Conservation (phyloP, 2,329 filamentous ascomycete genomes). For the Fusarium liriodendri region DNA sequence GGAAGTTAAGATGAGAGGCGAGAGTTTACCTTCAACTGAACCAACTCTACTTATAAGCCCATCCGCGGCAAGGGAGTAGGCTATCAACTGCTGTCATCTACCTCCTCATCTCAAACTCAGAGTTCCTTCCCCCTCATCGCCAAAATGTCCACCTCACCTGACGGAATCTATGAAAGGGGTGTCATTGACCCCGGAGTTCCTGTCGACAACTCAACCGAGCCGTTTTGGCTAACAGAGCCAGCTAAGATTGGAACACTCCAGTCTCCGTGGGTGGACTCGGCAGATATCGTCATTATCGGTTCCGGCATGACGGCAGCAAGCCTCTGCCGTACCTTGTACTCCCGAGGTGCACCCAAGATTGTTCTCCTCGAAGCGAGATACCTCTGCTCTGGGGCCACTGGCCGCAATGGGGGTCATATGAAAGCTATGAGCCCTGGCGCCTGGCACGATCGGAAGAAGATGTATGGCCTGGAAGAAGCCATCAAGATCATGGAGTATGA, state of each 20-base stretch:
- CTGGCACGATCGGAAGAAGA: slow-evolving; percentile 18
- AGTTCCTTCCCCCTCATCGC: not conserved
- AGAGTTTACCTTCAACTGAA: not conserved
- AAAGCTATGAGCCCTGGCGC: slow-evolving; percentile 29
- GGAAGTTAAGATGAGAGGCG: not conserved
- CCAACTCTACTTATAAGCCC: not conserved
- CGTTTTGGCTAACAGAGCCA: slow-evolving; percentile 50
- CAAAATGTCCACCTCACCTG: not conserved
- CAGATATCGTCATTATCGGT: slow-evolving; percentile 40
- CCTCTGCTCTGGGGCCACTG: slow-evolving; percentile 50
- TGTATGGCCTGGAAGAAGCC: slow-evolving; percentile 40
- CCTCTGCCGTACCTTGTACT: slow-evolving; percentile 33
- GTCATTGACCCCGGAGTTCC: slow-evolving; percentile 42
- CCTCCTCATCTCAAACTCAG: not conserved
- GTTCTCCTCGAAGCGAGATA: slow-evolving; percentile 51
- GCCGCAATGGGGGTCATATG: slow-evolving; percentile 51
- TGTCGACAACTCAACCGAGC: slow-evolving; percentile 43
- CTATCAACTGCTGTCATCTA: not conserved
- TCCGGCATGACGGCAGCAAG: slow-evolving; percentile 38
- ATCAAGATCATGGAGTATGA: slow-evolving; percentile 38
- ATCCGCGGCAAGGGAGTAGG: not conserved
- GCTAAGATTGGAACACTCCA: slow-evolving; percentile 44
- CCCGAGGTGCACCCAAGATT: slow-evolving; percentile 35
- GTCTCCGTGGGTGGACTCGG: slow-evolving; percentile 30
- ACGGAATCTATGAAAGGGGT: slow-evolving; percentile 16